Base-by-base conservation (phyloP, 345 rosid genomes). In the Chamaenerion angustifolium region DNA sequence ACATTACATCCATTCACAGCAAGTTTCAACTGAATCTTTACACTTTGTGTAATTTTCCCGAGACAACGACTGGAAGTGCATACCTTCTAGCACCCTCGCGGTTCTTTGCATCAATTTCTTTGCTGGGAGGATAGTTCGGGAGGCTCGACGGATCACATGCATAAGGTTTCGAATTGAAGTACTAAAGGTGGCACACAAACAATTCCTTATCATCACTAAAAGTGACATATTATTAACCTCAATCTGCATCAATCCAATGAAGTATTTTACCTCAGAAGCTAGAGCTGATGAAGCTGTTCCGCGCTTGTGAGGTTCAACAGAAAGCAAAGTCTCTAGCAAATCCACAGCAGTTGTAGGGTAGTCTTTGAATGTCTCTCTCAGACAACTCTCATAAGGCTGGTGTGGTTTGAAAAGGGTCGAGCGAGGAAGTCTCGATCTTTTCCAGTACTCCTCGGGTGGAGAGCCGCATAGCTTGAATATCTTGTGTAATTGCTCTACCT, bases 401-500 rank as follows among this genome's bases (percentile, higher is more conserved):
- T 54, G 57, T 13, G 64, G 61, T 52, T 56, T 68, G 58, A 68
- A 68, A 11, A 57, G 53, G 45, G 68, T 63, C n/a, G 64, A 55
- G 10, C 59, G 70, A 0, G 70, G 72, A 46, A 64, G 25, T 49
- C 55, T 66, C 16, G 58, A 54, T 16, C 56, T 60, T 27, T 16
- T 49, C 78, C 78, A 73, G 52, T 63, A 73, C 16, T 56, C 66
- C 6, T 69, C 75, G 2, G 72, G 63, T 0, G 75, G 72, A 2
- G 75, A 64, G 12, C 78, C 75, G 40, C 78, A 73, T 12, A 73
- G 74, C 63, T 67, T 69, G 48, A 73, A 70, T 12, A 69, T 73
- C 51, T 73, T 73, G 48, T 73, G 78, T 68, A 73, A 59, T 48
- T 73, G 78, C 61, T 73, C 78, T 10, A 73, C 74, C 77, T 72